A percentile compares a stretch with the other conserved stretches of the same genome.
These are phyloP conservation scores for Pichia sp. DNA, from an alignment of 1,139 yeast genomes.

Conservation along the genomic window DNA sequence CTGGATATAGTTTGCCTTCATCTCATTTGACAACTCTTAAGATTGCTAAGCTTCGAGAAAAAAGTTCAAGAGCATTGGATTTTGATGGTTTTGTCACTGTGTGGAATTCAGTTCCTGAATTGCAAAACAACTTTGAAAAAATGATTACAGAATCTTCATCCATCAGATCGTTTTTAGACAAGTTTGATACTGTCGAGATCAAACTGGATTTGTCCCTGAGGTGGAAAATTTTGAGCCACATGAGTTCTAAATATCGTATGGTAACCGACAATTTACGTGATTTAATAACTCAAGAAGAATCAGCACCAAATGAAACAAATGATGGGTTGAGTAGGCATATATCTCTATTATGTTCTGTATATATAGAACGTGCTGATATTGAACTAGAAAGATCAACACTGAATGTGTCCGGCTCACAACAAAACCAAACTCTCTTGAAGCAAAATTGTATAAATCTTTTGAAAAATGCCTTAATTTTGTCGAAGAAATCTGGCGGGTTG, in stretches of 20 bases:
- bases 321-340: conserved; percentile 31
- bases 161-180: conserved; percentile 37
- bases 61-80: conserved; percentile 25
- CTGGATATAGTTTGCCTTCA: conserved; percentile 15
- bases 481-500: conserved; percentile 44
- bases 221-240: conserved; percentile 38
- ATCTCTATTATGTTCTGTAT: conserved; percentile 37
- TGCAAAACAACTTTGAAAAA: conserved; percentile 22
- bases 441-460: conserved; percentile 38
- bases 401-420: conserved; percentile 26
- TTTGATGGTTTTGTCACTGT: conserved; percentile 25
- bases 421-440: conserved; percentile 29
- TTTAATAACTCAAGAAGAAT: conserved; percentile 22
- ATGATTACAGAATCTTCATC: conserved; percentile 39
- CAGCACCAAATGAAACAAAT: conserved; percentile 25
- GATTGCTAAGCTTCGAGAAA: conserved; percentile 28
- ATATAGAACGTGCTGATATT: conserved; percentile 46
- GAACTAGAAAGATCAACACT: conserved; percentile 43
- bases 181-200: conserved; percentile 27
- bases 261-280: conserved; percentile 33
- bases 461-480: conserved; percentile 40
- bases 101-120: conserved; percentile 17
- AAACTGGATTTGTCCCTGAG: conserved; percentile 19
- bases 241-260: conserved; percentile 33
- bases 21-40: conserved; percentile 27